Evolutionary conservation across 148 eudicot species (phyloP), one percentile per base, ranked within the genome.

Genomic region (Rhododendron henanense): DNA sequence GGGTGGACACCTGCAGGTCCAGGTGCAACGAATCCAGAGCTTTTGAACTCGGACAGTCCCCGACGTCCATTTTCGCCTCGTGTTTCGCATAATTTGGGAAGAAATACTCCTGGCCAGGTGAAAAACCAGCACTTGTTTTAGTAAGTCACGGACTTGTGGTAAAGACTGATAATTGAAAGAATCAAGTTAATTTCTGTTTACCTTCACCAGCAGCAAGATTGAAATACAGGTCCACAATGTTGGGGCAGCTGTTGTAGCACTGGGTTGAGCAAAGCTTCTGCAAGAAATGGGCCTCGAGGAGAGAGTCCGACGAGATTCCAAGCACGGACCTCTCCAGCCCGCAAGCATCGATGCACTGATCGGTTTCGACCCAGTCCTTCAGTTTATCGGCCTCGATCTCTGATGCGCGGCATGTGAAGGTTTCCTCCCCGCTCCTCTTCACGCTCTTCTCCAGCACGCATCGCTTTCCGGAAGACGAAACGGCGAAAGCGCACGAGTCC

Each of bases 181-280:
- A 41, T 7, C 28, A 63, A 59, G 65, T n/a, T n/a, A n/a, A n/a
- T 59, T 59, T 59, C n/a, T 63, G 3, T 28, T 4, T 92, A 93
- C 97, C 97, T 94, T 93, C 97, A 61, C 93, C 95, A 10, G 92
- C 94, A 81, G 95, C 97, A 63, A 94, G 94, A 71, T 90, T 93
- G 92, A 92, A 93, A 88, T 94, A 94, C 47, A 94, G 95, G 86
- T 94, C 95, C 21, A 94, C 89, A 31, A 94, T 78, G 81, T 94
- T 94, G 83, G 94, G 94, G 88, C 97, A 94, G 44, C 41, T 83
- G 23, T 81, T 33, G 85, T 92, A 94, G 88, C 97, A 94, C 37
- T 87, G 88, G 47, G 89, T 65, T 0, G 97, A 94, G 91, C 97
- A 94, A 71, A 94, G 93, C 89, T 92, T 93, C 14, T 83, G 84